phyloP scores from a whole-genome alignment of 2,329 filamentous ascomycete species.

The Dactylellina cionopaga region DNA sequence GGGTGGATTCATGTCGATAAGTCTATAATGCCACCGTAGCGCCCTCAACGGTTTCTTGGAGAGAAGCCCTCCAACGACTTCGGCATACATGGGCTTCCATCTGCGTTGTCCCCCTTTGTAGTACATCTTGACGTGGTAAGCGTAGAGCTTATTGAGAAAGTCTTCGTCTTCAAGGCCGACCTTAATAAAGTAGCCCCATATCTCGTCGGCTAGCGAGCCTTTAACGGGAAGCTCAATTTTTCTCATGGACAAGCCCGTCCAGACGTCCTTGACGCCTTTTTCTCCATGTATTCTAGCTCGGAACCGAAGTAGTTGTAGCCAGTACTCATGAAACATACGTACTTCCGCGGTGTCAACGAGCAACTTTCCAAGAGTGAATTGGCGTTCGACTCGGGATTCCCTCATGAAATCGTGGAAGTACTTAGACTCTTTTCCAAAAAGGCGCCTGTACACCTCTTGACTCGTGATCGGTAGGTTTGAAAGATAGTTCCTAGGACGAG shows the following conservation, averaged over 20 bases:
- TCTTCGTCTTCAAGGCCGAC: constrained; percentile 51
- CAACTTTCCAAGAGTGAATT: constrained; percentile 44
- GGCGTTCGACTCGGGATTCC: constrained; percentile 48
- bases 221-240: constrained; percentile 53
- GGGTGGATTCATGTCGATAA: constrained; percentile 51
- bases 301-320: constrained; percentile 54
- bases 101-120: constrained; percentile 12
- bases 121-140: constrained; percentile 50
- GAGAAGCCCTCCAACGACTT: constrained; percentile 53
- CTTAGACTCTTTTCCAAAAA: constrained; percentile 22
- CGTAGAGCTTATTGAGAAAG: constrained; percentile 54
- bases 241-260: constrained; percentile 54
- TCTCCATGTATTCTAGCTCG: constrained; percentile 54
- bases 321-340: constrained; percentile 47
- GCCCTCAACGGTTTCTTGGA: constrained; percentile 38
- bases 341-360: constrained; percentile 54
- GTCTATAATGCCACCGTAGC: constrained; percentile 51
- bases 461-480: constrained; percentile 21
- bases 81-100: constrained; percentile 53
- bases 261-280: constrained; percentile 54
- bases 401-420: constrained; percentile 34
- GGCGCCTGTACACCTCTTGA: neutral
- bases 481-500: constrained; percentile 20
- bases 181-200: constrained; percentile 54
- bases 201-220: constrained; percentile 51